Base-by-base conservation (phyloP, 495 filamentous ascomycete genomes). In the Annulohypoxylon bovei region DNA sequence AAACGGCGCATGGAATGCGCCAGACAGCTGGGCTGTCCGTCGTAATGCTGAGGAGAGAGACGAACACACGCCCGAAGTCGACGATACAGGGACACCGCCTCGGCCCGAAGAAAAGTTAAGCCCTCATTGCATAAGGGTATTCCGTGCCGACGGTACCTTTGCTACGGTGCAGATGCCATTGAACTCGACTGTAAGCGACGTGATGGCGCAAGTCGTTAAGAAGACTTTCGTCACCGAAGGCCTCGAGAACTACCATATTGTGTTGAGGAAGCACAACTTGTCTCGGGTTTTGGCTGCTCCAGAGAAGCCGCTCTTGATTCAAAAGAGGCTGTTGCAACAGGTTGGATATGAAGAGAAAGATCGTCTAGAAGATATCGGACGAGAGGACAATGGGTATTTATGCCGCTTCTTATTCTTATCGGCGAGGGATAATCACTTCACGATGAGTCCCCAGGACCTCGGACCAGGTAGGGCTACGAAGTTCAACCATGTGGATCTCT, bases 341-440 rank as follows among this genome's bases (percentile, higher is more conserved):
- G 91, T 93, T 30, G 95, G 95, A 11, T 99, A 97, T 75, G 91
- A 90, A n/a, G 86, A 91, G 28, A 88, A 88, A 22, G 96, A 99
- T 75, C 88, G 87, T 39, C 88, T 98, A 42, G 95, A 98, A 74
- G 95, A 98, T 63, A 89, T 99, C 56, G 95, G 95, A n/a, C 88
- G 95, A 46, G 95, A 99, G 77, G 95, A 99, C 78, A 96, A 98
- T 78, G 95, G 94, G 73, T 98, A 98, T 71, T 85, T 99, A 6
- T 94, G 94, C 73, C 93, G 95, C 6, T 98, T 98, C 80, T 92
- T 93, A 23, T 99, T 98, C 77, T 83, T 97, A 53, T 93, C 95
- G 8, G 91, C 91, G 9, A 91, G 93, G 65, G 88, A 97, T 72
- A 93, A 88, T 77, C 92, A 92, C n/a, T 94, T 92, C 77, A 81